Conservation (phyloP, 345 rosid genomes). For the Salix brachista region DNA sequence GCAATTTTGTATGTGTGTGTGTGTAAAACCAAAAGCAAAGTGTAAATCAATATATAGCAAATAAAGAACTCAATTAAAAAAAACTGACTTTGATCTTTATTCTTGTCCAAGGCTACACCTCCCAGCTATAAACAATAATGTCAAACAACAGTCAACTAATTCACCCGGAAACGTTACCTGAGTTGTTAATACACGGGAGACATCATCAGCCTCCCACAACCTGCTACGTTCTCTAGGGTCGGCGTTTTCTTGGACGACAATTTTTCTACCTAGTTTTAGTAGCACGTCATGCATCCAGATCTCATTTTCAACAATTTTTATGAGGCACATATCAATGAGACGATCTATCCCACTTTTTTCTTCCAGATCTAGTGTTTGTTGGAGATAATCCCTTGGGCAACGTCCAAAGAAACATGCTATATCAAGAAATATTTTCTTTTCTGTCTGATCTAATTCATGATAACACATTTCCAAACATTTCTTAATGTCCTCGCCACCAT, state of each 20-base stretch:
- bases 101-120: no score
- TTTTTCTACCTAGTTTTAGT: neutral
- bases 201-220: no score
- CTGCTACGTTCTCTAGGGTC: neutral
- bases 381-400: neutral
- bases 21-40: no score
- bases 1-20: no score
- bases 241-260: neutral
- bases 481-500: neutral
- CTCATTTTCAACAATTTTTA: neutral
- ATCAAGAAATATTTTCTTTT: conserved; percentile 8
- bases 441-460: neutral
- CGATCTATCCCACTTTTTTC: neutral
- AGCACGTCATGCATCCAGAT: conserved; percentile 1
- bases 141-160: neutral
- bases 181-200: no score
- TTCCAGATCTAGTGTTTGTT: neutral
- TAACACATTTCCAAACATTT: neutral
- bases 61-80: no score
- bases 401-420: conserved; percentile 8
- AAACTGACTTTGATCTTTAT: no score
- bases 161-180: no score
- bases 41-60: no score
- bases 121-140: no score
- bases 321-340: conserved; percentile 1